Evolutionary conservation across 345 rosid species (phyloP), one percentile per base, ranked within the genome.

Genomic region (Passiflora organensis): DNA sequence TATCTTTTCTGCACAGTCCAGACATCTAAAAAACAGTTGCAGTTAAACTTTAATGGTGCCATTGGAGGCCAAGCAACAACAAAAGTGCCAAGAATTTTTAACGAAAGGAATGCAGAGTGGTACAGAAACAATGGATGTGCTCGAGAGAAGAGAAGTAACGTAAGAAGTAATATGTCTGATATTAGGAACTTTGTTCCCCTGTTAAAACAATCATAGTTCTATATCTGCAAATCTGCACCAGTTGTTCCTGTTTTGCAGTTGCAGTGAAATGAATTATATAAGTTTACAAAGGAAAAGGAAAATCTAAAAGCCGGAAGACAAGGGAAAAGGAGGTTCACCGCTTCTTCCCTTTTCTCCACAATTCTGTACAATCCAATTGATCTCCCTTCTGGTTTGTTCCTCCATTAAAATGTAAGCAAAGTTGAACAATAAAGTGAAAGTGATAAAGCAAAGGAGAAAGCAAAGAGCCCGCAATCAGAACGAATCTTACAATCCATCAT

Each of bases 351-450:
- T 69, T 56, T 42, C 67, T 57, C 59, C 32, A 47, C 3, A 2
- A 39, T 59, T 62, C 85, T 80, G 73, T 80, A 83, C 86, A 78
- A 66, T 58, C 62, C 70, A 64, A 70, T n/a, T 67, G 20, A 63
- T 53, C 76, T 62, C 51, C 61, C 55, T 67, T 46, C 66, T 51
- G 58, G n/a, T n/a, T n/a, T n/a, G n/a, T n/a, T 53, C 65, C 37
- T 53, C 42, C 47, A 71, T 53, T 60, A 43, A 60, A 52, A 62
- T 20, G 42, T 50, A 55, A 60, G 39, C 57, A 66, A 59, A 48
- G 53, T 28, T 41, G 55, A 60, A 66, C 53, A 62, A 42, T 37
- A 63, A 64, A 76, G 71, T 58, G 11, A 42, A 51, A 56, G 49
- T 43, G 48, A 61, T 13, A 69, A 68, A 78, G 68, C 48, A 53